Conservation (phyloP, 306 rosid genomes). For the Cicer judaicum region DNA sequence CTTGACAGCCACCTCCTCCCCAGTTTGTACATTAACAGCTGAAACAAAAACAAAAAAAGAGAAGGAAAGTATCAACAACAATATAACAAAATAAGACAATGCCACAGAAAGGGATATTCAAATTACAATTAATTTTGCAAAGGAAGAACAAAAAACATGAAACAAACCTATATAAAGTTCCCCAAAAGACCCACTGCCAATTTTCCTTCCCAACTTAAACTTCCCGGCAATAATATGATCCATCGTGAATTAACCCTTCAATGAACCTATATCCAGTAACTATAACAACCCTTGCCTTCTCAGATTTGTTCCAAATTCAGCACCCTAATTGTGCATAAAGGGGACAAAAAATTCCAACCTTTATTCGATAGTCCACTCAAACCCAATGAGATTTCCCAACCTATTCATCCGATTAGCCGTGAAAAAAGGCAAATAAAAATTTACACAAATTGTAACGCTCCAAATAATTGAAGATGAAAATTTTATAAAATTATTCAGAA, state of each 20-base stretch:
- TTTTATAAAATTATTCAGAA: constrained; percentile 31
- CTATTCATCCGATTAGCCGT: constrained; percentile 17
- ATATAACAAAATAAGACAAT: constrained; percentile 19
- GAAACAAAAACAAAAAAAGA: constrained; percentile 37
- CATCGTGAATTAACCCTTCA: constrained; percentile 65
- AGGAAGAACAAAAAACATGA: constrained; percentile 20
- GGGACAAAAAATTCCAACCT: constrained; percentile 41
- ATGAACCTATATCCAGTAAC: constrained; percentile 48
- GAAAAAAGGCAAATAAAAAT: constrained; percentile 38
- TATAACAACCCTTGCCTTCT: constrained; percentile 39
- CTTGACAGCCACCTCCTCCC: constrained; percentile 98
- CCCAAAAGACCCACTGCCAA: constrained; percentile 99
- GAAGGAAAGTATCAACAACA: constrained; percentile 33
- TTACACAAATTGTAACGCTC: constrained; percentile 40
- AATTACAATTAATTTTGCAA: background rate
- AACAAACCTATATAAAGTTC: constrained; percentile 90
- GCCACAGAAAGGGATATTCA: background rate
- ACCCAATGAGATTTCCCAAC: constrained; percentile 44
- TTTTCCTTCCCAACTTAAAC: constrained; percentile 97
- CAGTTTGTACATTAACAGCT: constrained; percentile 94
- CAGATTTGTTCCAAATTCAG: constrained; percentile 59
- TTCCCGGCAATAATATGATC: constrained; percentile 92
- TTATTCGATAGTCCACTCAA: constrained; percentile 45
- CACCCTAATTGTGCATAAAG: constrained; percentile 48
- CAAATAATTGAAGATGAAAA: constrained; percentile 44